Evolutionary conservation across 768 basidiomycete genomes (phyloP), one percentile per base, ranked within the genome.

Genomic region (Podaxis sp.): DNA sequence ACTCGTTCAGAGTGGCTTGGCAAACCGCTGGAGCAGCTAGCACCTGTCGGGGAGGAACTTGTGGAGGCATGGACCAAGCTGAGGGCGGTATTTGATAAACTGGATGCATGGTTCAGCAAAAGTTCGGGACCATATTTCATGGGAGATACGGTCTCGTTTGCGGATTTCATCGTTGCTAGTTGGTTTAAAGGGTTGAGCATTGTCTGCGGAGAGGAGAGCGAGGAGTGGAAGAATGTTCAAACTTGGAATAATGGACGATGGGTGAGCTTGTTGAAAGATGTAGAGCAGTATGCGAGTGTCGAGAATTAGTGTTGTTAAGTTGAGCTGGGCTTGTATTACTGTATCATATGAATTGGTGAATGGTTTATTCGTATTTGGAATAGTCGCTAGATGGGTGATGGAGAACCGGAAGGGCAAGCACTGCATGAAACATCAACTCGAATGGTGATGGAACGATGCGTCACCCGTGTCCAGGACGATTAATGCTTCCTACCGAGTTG

Each of bases 171-270:
- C 11, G 47, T 79, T 27, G 78, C 66, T 4, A 55, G 63, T 4
- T 64, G 64, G 28, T 52, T 77, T 4, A 18, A 68, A 0, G 77
- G 72, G 68, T 50, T 71, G 10, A 76, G 68, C 60, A 63, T 61
- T 10, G 28, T 74, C 5, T 66, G 67, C 36, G 75, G 76, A 13
- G 66, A 68, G 50, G 36, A 25, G 5, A 75, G 74, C 44, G 61
- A 67, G 38, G 69, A 75, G 50, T 82, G 78, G 78, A 71, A 69
- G 53, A 67, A 71, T 14, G 57, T 82, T 14, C 59, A 62, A 46
- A 67, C 62, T 14, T 77, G 73, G 74, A 67, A 78, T 40, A 71
- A 63, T 4, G 77, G 77, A n/a, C 65, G 71, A 28, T 79, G 77
- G 79, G 67, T 35, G 21, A 65, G 57, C 32, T 63, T 74, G 10